Evolutionary conservation across 805 yeast genomes (phyloP).

Genomic region (Yamadazyma insecticola): DNA sequence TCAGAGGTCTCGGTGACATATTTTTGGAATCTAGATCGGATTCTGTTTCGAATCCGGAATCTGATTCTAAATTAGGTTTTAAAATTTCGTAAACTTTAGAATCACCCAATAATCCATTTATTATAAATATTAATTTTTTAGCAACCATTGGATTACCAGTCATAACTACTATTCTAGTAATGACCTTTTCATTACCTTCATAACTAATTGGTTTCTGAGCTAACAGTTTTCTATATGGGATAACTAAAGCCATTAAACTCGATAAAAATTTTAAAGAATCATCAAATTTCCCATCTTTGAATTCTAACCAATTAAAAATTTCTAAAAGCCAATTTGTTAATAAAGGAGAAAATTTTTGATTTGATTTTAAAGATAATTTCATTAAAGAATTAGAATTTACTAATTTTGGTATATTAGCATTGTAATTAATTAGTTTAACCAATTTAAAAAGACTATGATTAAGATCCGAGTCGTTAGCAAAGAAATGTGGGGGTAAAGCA

Average conservation of each 20-base stretch:
- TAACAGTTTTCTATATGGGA: slow-evolving; percentile 37
- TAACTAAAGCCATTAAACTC: slow-evolving; percentile 41
- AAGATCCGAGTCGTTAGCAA: slow-evolving; percentile 45
- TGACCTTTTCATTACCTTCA: slow-evolving; percentile 19
- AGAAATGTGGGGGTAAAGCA: slow-evolving; percentile 31
- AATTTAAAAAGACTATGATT: slow-evolving; percentile 30
- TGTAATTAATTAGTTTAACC: slow-evolving; percentile 33
- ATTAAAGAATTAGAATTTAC: slow-evolving; percentile 38
- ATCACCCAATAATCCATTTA: slow-evolving; percentile 47
- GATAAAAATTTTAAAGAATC: slow-evolving; percentile 38
- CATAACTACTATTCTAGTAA: slow-evolving; percentile 50
- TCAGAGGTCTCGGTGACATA: too few relatives aligned
- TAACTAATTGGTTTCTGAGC: slow-evolving; percentile 25
- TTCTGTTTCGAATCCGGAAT: too few relatives aligned
- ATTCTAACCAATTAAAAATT: slow-evolving; percentile 50
- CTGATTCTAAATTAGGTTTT: too few relatives aligned
- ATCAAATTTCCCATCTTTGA: slow-evolving; percentile 41
- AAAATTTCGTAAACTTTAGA: slow-evolving; percentile 14
- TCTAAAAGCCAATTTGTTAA: slow-evolving; percentile 50
- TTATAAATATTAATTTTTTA: slow-evolving; percentile 50
- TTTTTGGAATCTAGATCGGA: too few relatives aligned
- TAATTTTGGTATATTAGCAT: slow-evolving; percentile 44
- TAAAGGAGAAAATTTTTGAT: slow-evolving; percentile 24
- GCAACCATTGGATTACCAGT: slow-evolving; percentile 60
- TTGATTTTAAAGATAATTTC: slow-evolving; percentile 14